Evolutionary conservation across 2,329 filamentous ascomycete genomes (phyloP), one percentile per base, ranked within the genome.

Genomic region (Aspergillus fumigatus): DNA sequence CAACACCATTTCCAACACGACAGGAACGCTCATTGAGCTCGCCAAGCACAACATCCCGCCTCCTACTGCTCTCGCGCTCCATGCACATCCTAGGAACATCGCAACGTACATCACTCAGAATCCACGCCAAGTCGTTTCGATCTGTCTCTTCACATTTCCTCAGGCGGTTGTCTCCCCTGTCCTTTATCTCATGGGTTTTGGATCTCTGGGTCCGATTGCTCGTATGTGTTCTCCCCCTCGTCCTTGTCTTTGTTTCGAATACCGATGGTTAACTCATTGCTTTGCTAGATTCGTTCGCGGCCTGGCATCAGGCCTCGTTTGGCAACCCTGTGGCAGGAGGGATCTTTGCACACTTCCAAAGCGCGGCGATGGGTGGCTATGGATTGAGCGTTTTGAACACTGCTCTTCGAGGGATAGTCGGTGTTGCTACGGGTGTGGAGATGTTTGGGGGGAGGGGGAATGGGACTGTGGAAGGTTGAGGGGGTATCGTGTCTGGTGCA

Each of bases 291-390:
- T 54, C 52, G 2, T 4, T 48, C 7, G 52, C 52, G 14, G 45
- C 45, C 8, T 49, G 45, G 52, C 23, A 29, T n/a, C 52, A 54
- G 19, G 17, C 52, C n/a, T 38, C 29, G 6, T n/a, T 11, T 6
- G 29, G 52, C 43, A 54, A 27, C 17, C 52, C 52, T 9, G 52
- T 38, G 14, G 45, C 45, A 14, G 21, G 47, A 29, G 19, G 45
- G 26, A 1, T 50, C 14, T 48, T 38, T 27, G 29, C 52, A 23
- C 38, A 19, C 17, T 25, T 41, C 9, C 32, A 50, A 21, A 50
- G 52, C 23, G 52, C 52, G 17, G 52, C 19, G n/a, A 54, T 54
- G 52, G 48, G 40, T 50, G 52, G 52, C 6, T 53, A 53, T 48
- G 51, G 41, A 11, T 17, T 26, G 27, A 10, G 40, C 17, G 27